phyloP scores from a whole-genome alignment of 768 basidiomycete genomes.

The Hygrophoropsis aurantiaca region DNA sequence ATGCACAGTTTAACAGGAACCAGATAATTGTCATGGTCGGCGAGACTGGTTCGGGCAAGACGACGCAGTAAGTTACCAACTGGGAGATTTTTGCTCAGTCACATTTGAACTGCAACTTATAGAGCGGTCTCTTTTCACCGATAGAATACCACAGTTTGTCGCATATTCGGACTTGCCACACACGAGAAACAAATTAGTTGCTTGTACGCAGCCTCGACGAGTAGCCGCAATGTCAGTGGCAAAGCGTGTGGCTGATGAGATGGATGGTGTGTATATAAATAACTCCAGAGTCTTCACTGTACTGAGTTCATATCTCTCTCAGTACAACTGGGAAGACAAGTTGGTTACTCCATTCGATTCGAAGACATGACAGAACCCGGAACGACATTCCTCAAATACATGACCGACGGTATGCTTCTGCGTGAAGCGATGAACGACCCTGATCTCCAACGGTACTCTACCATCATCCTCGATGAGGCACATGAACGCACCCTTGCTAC shows the following conservation, averaged over 20 bases:
- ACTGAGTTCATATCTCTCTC: constrained; percentile 6
- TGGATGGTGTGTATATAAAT: constrained; percentile 74
- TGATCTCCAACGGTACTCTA: constrained; percentile 84
- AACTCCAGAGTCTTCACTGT: not conserved
- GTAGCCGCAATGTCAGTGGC: constrained; percentile 98
- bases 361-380: constrained; percentile 83
- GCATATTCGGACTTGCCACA: constrained; percentile 93
- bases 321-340: constrained; percentile 92
- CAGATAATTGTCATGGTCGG: constrained; percentile 92
- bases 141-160: constrained; percentile 94
- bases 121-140: constrained; percentile 29
- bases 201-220: constrained; percentile 95
- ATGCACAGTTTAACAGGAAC: constrained; percentile 33
- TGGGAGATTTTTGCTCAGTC: constrained; percentile 19
- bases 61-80: constrained; percentile 73
- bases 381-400: constrained; percentile 96
- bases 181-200: constrained; percentile 84
- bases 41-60: constrained; percentile 95
- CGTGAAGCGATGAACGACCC: constrained; percentile 98
- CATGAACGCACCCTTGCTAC: constrained; percentile 98
- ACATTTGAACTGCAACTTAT: constrained; percentile 19
- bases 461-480: constrained; percentile 97
- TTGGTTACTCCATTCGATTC: constrained; percentile 98
- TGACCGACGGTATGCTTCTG: constrained; percentile 99
- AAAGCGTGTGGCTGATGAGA: constrained; percentile 97